Evolutionary conservation across 192 early-diverging fungal species (phyloP).

Genomic region (Coemansia sp.): DNA sequence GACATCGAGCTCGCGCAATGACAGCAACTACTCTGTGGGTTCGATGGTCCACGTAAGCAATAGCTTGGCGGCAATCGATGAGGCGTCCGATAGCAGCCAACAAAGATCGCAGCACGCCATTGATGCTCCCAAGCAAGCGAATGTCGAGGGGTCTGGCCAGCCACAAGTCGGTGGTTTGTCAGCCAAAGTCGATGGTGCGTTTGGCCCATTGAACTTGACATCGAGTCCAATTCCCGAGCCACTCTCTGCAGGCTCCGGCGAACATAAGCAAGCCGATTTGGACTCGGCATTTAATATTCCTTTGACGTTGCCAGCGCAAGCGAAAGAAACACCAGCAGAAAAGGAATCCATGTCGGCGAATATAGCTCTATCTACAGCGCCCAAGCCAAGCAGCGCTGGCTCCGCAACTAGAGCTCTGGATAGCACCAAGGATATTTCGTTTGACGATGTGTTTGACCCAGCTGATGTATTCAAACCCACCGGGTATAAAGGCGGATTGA

Average conservation of each 20-base stretch:
- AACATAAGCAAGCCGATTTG: constrained; percentile 20
- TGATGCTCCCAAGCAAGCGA: background rate
- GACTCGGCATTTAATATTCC: constrained; percentile 46
- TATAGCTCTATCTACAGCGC: background rate
- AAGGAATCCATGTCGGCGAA: no score
- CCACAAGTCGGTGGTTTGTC: background rate
- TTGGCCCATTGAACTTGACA: constrained; percentile 8
- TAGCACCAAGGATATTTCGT: background rate
- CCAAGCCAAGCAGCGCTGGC: background rate
- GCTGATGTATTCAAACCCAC: constrained; percentile 14
- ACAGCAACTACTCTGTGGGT: constrained; percentile 23
- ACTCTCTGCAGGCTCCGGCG: background rate
- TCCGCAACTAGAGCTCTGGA: background rate
- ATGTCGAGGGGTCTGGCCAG: background rate
- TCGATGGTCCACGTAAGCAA: constrained; percentile 32
- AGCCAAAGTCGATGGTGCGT: background rate
- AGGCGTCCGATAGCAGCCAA: constrained; percentile 11
- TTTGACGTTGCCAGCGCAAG: background rate
- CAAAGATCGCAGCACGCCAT: background rate
- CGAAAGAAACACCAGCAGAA: background rate
- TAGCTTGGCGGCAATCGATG: constrained; percentile 22
- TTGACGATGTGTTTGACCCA: constrained; percentile 15
- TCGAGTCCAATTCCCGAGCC: constrained; percentile 1
- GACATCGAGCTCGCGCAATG: constrained; percentile 3
- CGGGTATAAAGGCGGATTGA: background rate